phyloP scores from a whole-genome alignment of 2,329 filamentous ascomycete genomes.

The Zopfia rhizophila region DNA sequence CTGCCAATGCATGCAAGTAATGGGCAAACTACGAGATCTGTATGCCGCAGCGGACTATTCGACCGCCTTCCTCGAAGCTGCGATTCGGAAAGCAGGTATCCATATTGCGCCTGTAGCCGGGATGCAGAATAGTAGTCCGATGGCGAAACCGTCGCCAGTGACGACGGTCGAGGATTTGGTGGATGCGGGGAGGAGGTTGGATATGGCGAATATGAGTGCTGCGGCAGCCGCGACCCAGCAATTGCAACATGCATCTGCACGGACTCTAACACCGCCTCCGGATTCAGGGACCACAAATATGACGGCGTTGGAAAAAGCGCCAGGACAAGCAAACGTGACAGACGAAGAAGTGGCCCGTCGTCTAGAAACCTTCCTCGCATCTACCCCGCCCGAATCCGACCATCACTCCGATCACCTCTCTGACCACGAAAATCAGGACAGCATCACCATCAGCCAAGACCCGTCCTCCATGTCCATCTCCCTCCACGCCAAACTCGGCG shows the following conservation, averaged over 20 bases:
- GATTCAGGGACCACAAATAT: slow-evolving; percentile 49
- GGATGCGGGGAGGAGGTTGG: slow-evolving; percentile 56
- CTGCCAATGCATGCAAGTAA: slow-evolving; percentile 90
- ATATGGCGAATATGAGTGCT: slow-evolving; percentile 33
- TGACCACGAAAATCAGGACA: slow-evolving; percentile 7
- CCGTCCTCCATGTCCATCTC: slow-evolving; percentile 4
- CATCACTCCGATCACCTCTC: slow-evolving; percentile 43
- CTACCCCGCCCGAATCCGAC: slow-evolving; percentile 59
- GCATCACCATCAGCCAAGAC: slow-evolving; percentile 42
- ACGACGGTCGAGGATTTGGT: slow-evolving; percentile 59
- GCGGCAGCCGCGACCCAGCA: slow-evolving; percentile 23
- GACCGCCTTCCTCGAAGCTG: slow-evolving; percentile 93
- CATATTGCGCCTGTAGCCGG: slow-evolving; percentile 65
- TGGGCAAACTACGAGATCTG: slow-evolving; percentile 86
- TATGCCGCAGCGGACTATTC: slow-evolving; percentile 96
- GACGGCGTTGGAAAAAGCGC: slow-evolving; percentile 43
- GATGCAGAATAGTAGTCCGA: slow-evolving; percentile 19
- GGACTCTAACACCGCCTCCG: slow-evolving; percentile 54
- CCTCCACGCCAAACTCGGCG: slow-evolving; percentile 10
- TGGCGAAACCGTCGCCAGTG: slow-evolving; percentile 39
- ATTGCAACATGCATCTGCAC: slow-evolving; percentile 25
- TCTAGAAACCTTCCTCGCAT: slow-evolving; percentile 61
- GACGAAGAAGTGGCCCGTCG: slow-evolving; percentile 60
- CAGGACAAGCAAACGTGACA: slow-evolving; percentile 43
- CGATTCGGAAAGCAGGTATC: slow-evolving; percentile 86